Evolutionary conservation across 345 rosid genomes (phyloP), one percentile per base, ranked within the genome.

Genomic region (Boechera retrofracta): DNA sequence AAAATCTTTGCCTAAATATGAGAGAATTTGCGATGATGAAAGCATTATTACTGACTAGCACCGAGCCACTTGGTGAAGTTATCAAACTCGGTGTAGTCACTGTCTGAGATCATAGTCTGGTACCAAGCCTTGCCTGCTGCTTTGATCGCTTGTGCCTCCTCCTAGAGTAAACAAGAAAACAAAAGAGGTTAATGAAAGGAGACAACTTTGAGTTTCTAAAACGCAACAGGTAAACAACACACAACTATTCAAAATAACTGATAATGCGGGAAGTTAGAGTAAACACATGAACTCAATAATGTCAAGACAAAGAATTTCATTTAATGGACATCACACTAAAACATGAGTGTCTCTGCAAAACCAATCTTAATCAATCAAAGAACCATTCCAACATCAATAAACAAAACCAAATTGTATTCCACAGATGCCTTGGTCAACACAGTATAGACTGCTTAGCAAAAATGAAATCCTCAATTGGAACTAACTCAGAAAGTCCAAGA

Each of bases 41-140:
- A 32, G 2, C 71, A 69, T 26, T 31, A 84, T 85, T 51, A 91
- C 87, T 91, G 96, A 0, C 90, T 80, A 4, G 84, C 93, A 1
- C 89, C 91, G 13, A 92, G 86, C 97, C 97, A 92, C 83, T 92
- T 92, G 7, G 94, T 39, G 92, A 92, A 92, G 82, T 82, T 86
- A 49, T 92, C 97, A 7, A 92, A 92, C 80, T 90, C 95, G 0
- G 97, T 88, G 85, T 89, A 95, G 63, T 95, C 99, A 44, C 91
- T 83, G 83, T 95, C 99, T 0, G 98, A 92, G 16, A 92, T 89
- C 99, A 95, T 95, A 0, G 98, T 92, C 66, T 86, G 73, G 71
- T 90, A 92, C 98, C 98, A 95, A 4, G 98, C 92, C 82, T 92
- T 92, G 4, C 99, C 98, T 2, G 98, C 98, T 9, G 92, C 84